These are phyloP conservation scores for Beauveria asiatica DNA, from an alignment of 2,329 filamentous ascomycete species.

Conservation along the genomic window DNA sequence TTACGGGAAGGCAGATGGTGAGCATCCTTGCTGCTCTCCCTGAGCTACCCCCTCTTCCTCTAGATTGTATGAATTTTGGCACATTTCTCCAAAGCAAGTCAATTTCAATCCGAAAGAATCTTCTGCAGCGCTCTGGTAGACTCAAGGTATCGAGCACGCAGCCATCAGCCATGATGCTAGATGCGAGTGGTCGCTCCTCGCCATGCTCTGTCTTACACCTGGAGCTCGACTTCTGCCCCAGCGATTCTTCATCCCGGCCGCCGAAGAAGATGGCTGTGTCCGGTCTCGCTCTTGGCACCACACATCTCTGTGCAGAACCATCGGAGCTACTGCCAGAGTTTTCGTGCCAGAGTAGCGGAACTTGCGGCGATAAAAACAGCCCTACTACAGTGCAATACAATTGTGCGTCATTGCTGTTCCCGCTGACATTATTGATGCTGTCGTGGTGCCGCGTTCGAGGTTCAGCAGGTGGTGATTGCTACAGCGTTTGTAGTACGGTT, in stretches of 20 bases:
- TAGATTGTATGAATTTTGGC: neutral
- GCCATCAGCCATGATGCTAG: constrained; percentile 6
- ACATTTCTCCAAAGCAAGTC: neutral
- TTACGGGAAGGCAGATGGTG: neutral
- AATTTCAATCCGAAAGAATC: neutral
- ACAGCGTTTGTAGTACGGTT: neutral
- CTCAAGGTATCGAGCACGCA: neutral
- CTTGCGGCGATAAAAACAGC: neutral
- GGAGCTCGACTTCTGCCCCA: neutral
- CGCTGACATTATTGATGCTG: neutral
- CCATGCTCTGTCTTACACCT: neutral
- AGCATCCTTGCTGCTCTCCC: neutral
- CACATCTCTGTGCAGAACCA: constrained; percentile 1
- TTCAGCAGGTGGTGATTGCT: neutral
- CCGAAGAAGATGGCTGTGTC: neutral
- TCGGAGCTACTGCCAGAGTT: constrained; percentile 1
- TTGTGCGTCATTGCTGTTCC: neutral
- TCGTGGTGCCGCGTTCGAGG: neutral
- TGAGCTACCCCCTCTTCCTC: neutral
- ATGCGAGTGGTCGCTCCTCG: neutral
- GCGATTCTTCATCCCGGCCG: neutral
- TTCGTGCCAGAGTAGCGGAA: neutral
- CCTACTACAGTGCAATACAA: constrained; percentile 1
- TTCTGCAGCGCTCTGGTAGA: neutral
- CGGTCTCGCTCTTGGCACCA: neutral